Evolutionary conservation across 257 asterid genomes (phyloP).

Genomic region (Parsonsia alboflavescens): DNA sequence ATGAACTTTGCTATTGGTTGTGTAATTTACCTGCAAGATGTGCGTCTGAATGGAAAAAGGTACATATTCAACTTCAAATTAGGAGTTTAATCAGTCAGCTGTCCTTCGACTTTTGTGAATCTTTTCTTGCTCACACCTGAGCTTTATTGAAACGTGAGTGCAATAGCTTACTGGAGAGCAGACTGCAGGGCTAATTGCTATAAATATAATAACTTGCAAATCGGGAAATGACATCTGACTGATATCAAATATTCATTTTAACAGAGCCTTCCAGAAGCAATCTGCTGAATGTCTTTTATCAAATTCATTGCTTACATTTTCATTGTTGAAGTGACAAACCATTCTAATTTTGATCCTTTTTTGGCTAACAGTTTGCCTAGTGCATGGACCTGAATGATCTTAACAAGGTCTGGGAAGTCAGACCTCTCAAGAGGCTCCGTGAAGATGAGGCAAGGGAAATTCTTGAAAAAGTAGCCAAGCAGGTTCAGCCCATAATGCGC

Average conservation of each 20-base stretch:
- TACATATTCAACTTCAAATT: neutral
- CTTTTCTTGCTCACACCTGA: neutral
- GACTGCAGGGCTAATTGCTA: neutral
- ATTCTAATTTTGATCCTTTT: conserved; percentile 6
- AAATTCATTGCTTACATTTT: neutral
- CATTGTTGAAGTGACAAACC: neutral
- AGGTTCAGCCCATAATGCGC: conserved; percentile 83
- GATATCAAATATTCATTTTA: neutral
- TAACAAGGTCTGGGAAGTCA: conserved; percentile 83
- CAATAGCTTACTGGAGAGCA: neutral
- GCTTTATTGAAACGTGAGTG: neutral
- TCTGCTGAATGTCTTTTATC: neutral
- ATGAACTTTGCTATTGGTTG: neutral
- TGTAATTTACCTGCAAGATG: neutral
- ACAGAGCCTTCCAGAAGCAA: neutral
- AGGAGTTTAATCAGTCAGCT: neutral
- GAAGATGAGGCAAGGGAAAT: conserved; percentile 75
- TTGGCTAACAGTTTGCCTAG: conserved; percentile 20
- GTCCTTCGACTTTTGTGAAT: neutral
- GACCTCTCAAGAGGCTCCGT: conserved; percentile 52
- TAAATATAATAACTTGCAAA: neutral
- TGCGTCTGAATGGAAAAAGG: neutral
- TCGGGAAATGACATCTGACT: neutral
- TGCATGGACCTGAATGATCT: conserved; percentile 74
- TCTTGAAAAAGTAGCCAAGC: conserved; percentile 73